A percentile compares a stretch with the other conserved stretches of the same genome.
Conservation (phyloP, 1,139 yeast species). For the Saccharomyces hybrid region DNA sequence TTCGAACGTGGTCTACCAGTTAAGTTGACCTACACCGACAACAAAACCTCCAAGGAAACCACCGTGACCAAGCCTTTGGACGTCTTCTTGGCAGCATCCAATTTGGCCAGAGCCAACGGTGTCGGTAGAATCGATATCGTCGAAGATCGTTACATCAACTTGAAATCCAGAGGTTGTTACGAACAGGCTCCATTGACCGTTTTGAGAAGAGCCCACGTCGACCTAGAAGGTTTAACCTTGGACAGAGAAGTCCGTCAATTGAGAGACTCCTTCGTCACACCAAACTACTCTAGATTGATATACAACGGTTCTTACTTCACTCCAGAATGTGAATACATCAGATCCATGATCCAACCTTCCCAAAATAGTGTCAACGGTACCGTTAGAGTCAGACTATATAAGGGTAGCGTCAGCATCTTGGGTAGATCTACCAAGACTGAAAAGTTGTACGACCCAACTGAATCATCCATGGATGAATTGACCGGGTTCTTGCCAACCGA, state of each 20-base stretch:
- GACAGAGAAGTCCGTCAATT: conserved; percentile 97
- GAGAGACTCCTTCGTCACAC: conserved; percentile 93
- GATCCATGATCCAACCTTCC: conserved; percentile 89
- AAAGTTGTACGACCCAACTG: conserved; percentile 94
- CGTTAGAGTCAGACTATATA: conserved; percentile 88
- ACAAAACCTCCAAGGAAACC: conserved; percentile 47
- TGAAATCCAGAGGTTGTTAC: conserved; percentile 98
- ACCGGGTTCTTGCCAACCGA: conserved; percentile 97
- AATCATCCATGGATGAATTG: conserved; percentile 97
- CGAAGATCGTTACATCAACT: conserved; percentile 96
- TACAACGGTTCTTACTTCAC: conserved; percentile 97
- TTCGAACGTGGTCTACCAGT: conserved; percentile 84
- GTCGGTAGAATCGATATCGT: conserved; percentile 98
- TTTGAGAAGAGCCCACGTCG: conserved; percentile 89
- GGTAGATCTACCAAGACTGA: conserved; percentile 95
- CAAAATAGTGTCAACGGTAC: conserved; percentile 93
- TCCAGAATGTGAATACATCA: conserved; percentile 94
- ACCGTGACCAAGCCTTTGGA: conserved; percentile 65
- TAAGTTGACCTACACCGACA: conserved; percentile 59
- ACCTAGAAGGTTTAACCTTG: conserved; percentile 90
- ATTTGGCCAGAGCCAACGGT: conserved; percentile 97
- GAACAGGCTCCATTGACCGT: conserved; percentile 97
- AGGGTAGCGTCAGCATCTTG: conserved; percentile 73
- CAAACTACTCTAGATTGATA: conserved; percentile 79
- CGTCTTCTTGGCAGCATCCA: conserved; percentile 83